Evolutionary conservation across 352 stramenopile genomes (phyloP).

Genomic region (Phytophthora sansomeana): DNA sequence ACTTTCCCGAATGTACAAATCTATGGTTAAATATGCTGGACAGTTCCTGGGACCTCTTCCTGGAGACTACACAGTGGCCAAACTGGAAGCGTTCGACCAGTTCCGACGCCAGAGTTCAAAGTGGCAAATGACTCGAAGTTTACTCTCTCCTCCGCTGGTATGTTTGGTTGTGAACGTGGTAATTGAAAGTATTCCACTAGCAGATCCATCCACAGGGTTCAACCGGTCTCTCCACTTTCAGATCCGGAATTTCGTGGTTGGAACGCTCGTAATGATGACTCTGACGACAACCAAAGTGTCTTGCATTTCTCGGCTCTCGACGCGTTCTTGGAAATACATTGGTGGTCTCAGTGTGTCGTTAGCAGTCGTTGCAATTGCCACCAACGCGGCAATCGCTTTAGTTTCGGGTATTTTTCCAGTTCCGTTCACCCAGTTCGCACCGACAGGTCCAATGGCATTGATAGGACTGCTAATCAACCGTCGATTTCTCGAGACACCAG

Average conservation of each 20-base stretch:
- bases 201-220: conserved; percentile 18
- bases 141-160: conserved; percentile 19
- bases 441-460: conserved; percentile 8
- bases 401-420: conserved; percentile 38
- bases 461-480: conserved; percentile 8
- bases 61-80: conserved; percentile 44
- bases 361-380: conserved; percentile 20
- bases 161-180: conserved; percentile 28
- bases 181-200: conserved; percentile 39
- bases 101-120: conserved; percentile 12
- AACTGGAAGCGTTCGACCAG: conserved; percentile 37
- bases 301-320: conserved; percentile 26
- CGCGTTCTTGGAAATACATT: conserved; percentile 21
- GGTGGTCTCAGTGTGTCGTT: conserved; percentile 5
- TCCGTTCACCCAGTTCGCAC: conserved; percentile 34
- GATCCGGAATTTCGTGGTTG: conserved; percentile 29
- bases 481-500: conserved; percentile 6
- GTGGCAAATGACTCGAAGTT: conserved; percentile 3
- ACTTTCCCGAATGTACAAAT: not conserved
- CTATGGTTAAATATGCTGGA: not conserved
- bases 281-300: conserved; percentile 22
- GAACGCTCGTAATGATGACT: conserved; percentile 15
- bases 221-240: conserved; percentile 33
- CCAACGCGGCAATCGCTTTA: conserved; percentile 13
- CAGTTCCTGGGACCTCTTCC: conserved; percentile 19